Evolutionary conservation across 139 green algal species (phyloP).

Genomic region (Mesostigma viride): DNA sequence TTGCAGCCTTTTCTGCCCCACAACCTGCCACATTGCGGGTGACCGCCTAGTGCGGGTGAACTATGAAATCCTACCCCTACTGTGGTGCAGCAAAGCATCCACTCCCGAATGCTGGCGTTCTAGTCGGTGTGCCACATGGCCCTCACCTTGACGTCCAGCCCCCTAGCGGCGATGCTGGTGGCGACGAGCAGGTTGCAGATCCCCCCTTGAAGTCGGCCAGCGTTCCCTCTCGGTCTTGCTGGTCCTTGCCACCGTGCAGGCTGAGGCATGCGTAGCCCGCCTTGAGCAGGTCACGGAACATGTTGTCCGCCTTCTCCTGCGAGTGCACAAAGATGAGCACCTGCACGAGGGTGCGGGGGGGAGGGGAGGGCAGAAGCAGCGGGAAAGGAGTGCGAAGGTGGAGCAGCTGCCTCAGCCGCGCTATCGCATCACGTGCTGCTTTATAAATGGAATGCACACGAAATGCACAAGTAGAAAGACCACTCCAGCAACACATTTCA

Average conservation of each 20-base stretch:
- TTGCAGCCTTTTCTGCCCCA: too few relatives aligned
- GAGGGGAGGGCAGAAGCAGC: not conserved
- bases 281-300: slow-evolving; percentile 82
- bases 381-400: not conserved
- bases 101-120: too few relatives aligned
- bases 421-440: not conserved
- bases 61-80: too few relatives aligned
- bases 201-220: slow-evolving; percentile 88
- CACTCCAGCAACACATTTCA: too few relatives aligned
- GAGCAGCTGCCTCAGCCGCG: not conserved
- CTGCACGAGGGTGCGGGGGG: slow-evolving; percentile 11
- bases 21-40: too few relatives aligned
- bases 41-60: too few relatives aligned
- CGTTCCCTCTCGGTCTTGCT: slow-evolving; percentile 86
- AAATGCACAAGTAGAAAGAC: too few relatives aligned
- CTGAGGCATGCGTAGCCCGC: slow-evolving; percentile 80
- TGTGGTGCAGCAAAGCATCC: too few relatives aligned
- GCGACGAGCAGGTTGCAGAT: slow-evolving; percentile 77
- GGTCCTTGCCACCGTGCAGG: slow-evolving; percentile 95
- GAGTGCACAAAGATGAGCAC: slow-evolving; percentile 73
- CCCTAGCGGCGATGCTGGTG: slow-evolving; percentile 73
- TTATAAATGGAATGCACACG: too few relatives aligned
- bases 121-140: too few relatives aligned
- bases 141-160: slow-evolving; percentile 88
- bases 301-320: slow-evolving; percentile 84